Evolutionary conservation across 371 early-diverging fungal genomes (phyloP).

Genomic region (Fennellomyces sp.): DNA sequence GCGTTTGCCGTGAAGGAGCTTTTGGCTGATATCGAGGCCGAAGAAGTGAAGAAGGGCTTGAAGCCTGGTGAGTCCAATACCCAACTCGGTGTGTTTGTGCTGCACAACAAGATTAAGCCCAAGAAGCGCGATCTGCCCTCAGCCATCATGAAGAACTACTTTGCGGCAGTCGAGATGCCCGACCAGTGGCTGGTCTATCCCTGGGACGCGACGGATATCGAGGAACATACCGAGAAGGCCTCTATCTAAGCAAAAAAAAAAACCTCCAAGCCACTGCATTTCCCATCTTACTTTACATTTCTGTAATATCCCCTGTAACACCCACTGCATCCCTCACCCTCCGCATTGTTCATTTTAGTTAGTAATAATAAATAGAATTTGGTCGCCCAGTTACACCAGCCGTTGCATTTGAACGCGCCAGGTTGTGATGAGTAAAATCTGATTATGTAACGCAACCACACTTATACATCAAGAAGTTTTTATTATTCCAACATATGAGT

Average conservation of each 20-base stretch:
- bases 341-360: conserved; percentile 2
- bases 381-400: not conserved
- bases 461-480: too few species aligned
- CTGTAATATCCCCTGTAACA: not conserved
- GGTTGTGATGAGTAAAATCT: not conserved
- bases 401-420: not conserved
- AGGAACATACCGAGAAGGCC: conserved; percentile 63
- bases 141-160: conserved; percentile 67
- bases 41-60: conserved; percentile 50
- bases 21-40: conserved; percentile 66
- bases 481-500: not conserved
- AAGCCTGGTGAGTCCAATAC: conserved; percentile 61
- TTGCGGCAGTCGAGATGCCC: conserved; percentile 72
- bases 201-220: conserved; percentile 79
- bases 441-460: conserved; percentile 1
- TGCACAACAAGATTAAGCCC: conserved; percentile 78
- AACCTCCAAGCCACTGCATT: not conserved
- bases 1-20: conserved; percentile 75
- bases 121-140: conserved; percentile 70
- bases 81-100: conserved; percentile 73
- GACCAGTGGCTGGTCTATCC: conserved; percentile 82
- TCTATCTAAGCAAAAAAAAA: conserved; percentile 11
- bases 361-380: conserved; percentile 4
- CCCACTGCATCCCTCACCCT: not conserved
- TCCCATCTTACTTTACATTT: not conserved